phyloP scores from a whole-genome alignment of 352 stramenopile species.

The Pythium guiyangense region DNA sequence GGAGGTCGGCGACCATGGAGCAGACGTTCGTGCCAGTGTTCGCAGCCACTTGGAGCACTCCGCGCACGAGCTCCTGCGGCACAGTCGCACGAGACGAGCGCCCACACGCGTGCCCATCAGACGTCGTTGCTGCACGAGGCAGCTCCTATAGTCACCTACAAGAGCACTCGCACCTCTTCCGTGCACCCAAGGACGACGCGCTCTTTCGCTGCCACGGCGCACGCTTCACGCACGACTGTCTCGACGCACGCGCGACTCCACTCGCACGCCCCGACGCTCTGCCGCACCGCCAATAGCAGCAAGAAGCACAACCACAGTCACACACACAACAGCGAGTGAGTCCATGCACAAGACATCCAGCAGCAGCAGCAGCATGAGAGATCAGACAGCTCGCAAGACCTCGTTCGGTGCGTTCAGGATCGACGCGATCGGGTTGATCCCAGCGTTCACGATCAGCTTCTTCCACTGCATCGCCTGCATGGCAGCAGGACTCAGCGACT shows the following conservation, averaged over 20 bases:
- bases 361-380: background rate
- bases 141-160: background rate
- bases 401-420: slow-evolving; percentile 54
- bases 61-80: slow-evolving; percentile 45
- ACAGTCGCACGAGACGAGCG: background rate
- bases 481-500: slow-evolving; percentile 28
- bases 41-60: slow-evolving; percentile 43
- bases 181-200: slow-evolving; percentile 36
- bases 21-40: slow-evolving; percentile 62
- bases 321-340: background rate
- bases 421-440: slow-evolving; percentile 69
- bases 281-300: too few relatives aligned
- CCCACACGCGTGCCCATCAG: too few relatives aligned
- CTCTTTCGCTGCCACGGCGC: slow-evolving; percentile 41
- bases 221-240: slow-evolving; percentile 54
- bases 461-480: slow-evolving; percentile 71
- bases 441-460: slow-evolving; percentile 80
- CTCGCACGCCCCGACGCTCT: slow-evolving; percentile 39
- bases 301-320: background rate
- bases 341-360: background rate
- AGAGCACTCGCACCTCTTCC: slow-evolving; percentile 19
- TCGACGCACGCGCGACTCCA: slow-evolving; percentile 38
- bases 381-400: slow-evolving; percentile 10
- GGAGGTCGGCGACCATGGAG: slow-evolving; percentile 74
- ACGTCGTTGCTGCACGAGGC: background rate